Evolutionary conservation across 139 green algal genomes (phyloP), one percentile per base, ranked within the genome.

Genomic region (Micromonas commoda): DNA sequence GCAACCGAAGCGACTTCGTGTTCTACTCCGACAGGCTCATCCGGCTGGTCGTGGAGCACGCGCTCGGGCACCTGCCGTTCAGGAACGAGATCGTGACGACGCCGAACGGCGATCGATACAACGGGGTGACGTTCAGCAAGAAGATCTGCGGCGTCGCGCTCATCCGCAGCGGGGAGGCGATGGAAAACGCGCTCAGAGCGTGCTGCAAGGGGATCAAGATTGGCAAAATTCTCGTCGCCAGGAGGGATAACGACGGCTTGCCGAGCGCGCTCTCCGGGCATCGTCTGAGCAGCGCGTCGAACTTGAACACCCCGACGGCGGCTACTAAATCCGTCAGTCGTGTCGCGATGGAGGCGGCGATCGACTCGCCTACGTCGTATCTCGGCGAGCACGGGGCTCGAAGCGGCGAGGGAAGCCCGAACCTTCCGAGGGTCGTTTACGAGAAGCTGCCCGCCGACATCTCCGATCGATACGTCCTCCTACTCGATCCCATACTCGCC

Each of bases 121-220:
- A 73, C 4, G 95, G 95, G 24, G 93, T 99, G 0, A 90, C 98
- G 74, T 99, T 99, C 90, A 90, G 89, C 20, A 91, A 92, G 53
- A 91, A 89, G 64, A 84, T 99, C 53, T 98, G 95, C 83, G 95
- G 94, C 26, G 94, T 98, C 70, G 91, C 83, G 67, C 91, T 98
- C 76, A 97, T 98, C 76, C 90, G 94, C 13, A 82, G 54, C 73
- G 94, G 94, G 26, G 94, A 98, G 85, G 85, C 82, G 72, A 98
- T 98, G 94, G 94, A 98, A 87, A 95, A 93, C 68, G 94, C 94
- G 70, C 86, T 98, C 82, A 80, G 94, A 4, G 93, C 91, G 64
- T 99, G 95, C 87, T 97, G 93, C 85, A 96, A 98, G 77, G 92
- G 94, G 66, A 94, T 98, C 86, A 97, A 97, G 85, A 94, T 99